Evolutionary conservation across 371 early-diverging fungal genomes (phyloP), one percentile per base, ranked within the genome.

Genomic region (Zopfochytrium polystomum): DNA sequence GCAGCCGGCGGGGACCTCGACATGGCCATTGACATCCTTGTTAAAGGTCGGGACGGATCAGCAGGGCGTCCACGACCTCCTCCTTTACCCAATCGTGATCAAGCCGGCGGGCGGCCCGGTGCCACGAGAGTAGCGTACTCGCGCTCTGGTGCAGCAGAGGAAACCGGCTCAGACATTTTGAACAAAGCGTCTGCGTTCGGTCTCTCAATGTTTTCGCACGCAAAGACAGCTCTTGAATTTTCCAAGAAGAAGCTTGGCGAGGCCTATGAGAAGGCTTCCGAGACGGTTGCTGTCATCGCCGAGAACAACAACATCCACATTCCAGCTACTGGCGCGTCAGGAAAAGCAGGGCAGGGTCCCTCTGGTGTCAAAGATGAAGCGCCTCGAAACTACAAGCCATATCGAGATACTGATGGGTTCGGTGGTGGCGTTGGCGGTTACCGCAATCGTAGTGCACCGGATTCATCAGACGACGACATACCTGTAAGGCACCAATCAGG

Each of bases 1-100:
- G 83, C 84, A 30, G 78, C 86, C 2, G 75, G 73, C n/a, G 73
- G 67, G 0, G 83, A 87, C 55, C 73, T 91, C 2, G 78, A 81
- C 42, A 69, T 72, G 4, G 90, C 88, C 4, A 76, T 89, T 11
- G 66, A 71, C 13, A 13, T 71, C 43, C 55, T 75, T 11, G 54
- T 67, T 1, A 34, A 49, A 13, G 65, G 58, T 42, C 64, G 63
- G 0, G 64, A 58, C 23, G 67, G 71, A 7, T 22, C 47, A 30
- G 27, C 35, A 29, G 52, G 43, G n/a, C 34, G 46, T 15, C 18
- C 27, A 4, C 52, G 32, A 0, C 20, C 22, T 6, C 25, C 60
- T 54, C 15, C 58, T 53, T 2, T n/a, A 48, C 26, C 11, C 1
- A 50, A 55, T 43, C 22, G 47, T 3, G 2, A 7, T 7, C 29